phyloP scores from a whole-genome alignment of 768 basidiomycete species.

The Strobilomyces dryophilus region DNA sequence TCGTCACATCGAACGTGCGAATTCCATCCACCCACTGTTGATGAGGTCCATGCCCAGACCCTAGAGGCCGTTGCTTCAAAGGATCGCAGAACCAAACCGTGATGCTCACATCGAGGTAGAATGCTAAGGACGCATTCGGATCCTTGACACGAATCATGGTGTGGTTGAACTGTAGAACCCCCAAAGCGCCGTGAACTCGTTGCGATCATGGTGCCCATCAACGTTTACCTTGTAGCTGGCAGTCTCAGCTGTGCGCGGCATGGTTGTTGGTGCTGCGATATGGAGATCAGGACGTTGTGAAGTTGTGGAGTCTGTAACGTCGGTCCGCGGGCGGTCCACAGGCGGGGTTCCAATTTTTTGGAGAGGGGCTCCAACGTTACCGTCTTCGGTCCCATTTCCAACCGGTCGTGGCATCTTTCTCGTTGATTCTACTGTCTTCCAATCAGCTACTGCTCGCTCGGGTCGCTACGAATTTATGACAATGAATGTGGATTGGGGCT shows the following conservation, averaged over 20 bases:
- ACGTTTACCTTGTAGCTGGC: constrained; percentile 54
- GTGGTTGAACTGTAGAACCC: constrained; percentile 62
- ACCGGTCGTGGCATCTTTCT: too few species aligned
- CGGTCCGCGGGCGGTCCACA: too few species aligned
- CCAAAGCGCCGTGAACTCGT: neutral
- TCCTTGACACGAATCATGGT: constrained; percentile 90
- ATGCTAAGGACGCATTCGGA: constrained; percentile 72
- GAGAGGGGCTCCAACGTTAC: too few species aligned
- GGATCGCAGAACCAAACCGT: neutral
- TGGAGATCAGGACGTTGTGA: constrained; percentile 1
- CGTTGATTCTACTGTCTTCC: too few species aligned
- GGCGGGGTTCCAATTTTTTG: too few species aligned
- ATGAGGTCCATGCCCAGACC: constrained; percentile 76
- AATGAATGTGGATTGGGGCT: too few species aligned
- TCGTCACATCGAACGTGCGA: neutral
- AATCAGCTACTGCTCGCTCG: too few species aligned
- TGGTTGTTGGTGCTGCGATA: constrained; percentile 28
- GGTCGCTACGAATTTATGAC: too few species aligned
- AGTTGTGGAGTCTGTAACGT: too few species aligned
- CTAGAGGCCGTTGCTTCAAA: constrained; percentile 25
- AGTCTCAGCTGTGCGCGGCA: constrained; percentile 64
- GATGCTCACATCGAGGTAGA: constrained; percentile 65
- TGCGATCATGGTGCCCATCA: neutral
- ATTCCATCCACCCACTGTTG: constrained; percentile 35
- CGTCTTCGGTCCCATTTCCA: too few species aligned